Conservation (phyloP, 2,329 filamentous ascomycete species). For the Epichloe sibirici region DNA sequence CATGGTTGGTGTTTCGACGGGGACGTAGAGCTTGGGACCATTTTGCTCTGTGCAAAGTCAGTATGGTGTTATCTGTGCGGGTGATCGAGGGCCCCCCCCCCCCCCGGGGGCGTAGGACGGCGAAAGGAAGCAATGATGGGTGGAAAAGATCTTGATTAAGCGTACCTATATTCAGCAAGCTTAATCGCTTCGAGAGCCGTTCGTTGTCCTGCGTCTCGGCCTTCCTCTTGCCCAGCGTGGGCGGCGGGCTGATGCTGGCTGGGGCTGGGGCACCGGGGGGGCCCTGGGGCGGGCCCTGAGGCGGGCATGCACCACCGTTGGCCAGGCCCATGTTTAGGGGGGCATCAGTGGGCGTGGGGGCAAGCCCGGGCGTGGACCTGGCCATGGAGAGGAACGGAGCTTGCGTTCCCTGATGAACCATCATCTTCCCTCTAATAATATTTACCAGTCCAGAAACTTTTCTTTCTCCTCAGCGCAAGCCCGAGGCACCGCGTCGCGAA, state of each 20-base stretch:
- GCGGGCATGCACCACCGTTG: not conserved
- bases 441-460: not conserved
- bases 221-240: slow-evolving; percentile 40
- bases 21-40: slow-evolving; percentile 53
- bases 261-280: slow-evolving; percentile 1
- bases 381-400: slow-evolving; percentile 4
- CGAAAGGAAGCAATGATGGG: not conserved
- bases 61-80: not conserved
- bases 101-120: not conserved
- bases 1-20: slow-evolving; percentile 38
- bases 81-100: not conserved
- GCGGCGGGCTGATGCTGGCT: slow-evolving; percentile 5
- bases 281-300: slow-evolving; percentile 6
- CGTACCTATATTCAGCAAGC: slow-evolving; percentile 68
- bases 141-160: not conserved
- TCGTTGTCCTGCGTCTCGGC: slow-evolving; percentile 50
- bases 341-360: not conserved
- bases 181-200: slow-evolving; percentile 73
- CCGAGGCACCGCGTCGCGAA: not conserved
- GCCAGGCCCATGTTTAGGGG: not conserved
- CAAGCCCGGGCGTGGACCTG: not conserved
- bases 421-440: slow-evolving; percentile 13
- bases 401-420: slow-evolving; percentile 23
- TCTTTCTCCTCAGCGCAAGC: not conserved
- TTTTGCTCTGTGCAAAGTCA: slow-evolving; percentile 37